Evolutionary conservation across 257 asterid genomes (phyloP), one percentile per base, ranked within the genome.

Genomic region (Capsicum baccatum): DNA sequence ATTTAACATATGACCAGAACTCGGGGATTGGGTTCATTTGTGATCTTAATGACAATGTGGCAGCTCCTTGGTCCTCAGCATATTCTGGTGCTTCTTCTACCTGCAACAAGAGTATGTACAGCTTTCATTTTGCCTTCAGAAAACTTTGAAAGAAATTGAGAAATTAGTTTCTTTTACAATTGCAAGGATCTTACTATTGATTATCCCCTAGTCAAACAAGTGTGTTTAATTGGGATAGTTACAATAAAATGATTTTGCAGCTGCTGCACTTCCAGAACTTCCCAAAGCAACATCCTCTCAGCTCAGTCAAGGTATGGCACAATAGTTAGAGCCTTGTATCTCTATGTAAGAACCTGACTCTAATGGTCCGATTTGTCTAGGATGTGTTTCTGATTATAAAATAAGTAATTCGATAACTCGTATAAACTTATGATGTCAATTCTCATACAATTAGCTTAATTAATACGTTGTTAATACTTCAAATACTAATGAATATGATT

Each of bases 11-110:
- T 47, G 84, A 86, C 33, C 84, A 68, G 37, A 81, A 57, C 67
- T 88, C 85, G 15, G 90, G 90, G 67, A 81, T 82, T 21, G 89
- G 90, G 37, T 60, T 88, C 83, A 81, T 69, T 81, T 88, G 90
- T 26, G 84, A 88, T 55, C 85, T 88, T 60, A 82, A 86, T 12
- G 86, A 88, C 21, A 84, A 84, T 19, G 57, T 78, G 80, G 85
- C 50, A 44, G 90, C 89, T 35, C 85, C 84, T 84, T 88, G 90
- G 89, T 73, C 82, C 55, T 67, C 79, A 44, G 52, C 47, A 54
- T 60, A 71, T 83, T 47, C 48, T 17, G 54, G 55, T 79, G 44
- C 81, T 60, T 69, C 67, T 67, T 82, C 89, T 60, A 48, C 85
- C 86, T 86, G 89, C 83, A 86, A 84, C 50, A 86, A 21, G 44